phyloP scores from a whole-genome alignment of 2,329 filamentous ascomycete genomes.

The Diaporthe vexans region DNA sequence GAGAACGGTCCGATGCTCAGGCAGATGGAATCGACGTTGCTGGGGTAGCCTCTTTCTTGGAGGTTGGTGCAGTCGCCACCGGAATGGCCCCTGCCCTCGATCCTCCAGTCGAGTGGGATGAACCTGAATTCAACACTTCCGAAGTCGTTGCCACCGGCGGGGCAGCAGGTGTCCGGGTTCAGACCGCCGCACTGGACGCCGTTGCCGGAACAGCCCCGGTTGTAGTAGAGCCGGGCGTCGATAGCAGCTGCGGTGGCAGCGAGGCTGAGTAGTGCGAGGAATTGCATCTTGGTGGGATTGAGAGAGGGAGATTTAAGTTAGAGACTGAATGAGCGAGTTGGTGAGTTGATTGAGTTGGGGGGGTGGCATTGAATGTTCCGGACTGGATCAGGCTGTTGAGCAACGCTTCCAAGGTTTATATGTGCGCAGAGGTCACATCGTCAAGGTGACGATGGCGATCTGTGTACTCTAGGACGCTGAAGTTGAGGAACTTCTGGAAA shows the following conservation, averaged over 20 bases:
- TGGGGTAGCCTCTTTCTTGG: slow-evolving; percentile 14
- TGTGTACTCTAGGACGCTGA: not conserved
- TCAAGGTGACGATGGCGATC: not conserved
- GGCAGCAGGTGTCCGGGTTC: slow-evolving; percentile 18
- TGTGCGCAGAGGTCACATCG: not conserved
- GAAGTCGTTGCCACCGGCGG: not conserved
- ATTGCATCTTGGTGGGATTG: not conserved
- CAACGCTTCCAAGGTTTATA: slow-evolving; percentile 10
- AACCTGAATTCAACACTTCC: slow-evolving; percentile 12
- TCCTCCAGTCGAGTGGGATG: slow-evolving; percentile 2
- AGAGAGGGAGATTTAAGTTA: not conserved
- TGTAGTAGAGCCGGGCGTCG: slow-evolving; percentile 13
- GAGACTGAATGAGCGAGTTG: not conserved
- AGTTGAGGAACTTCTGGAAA: not conserved
- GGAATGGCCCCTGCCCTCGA: not conserved
- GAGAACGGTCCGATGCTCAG: not conserved
- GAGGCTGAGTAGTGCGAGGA: not conserved
- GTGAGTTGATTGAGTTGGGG: not conserved
- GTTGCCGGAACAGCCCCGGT: not conserved
- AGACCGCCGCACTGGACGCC: slow-evolving; percentile 8
- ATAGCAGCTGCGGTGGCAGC: slow-evolving; percentile 20
- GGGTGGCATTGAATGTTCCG: not conserved
- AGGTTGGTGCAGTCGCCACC: slow-evolving; percentile 15
- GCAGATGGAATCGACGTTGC: not conserved
- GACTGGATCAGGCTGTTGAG: not conserved